Evolutionary conservation across 768 basidiomycete genomes (phyloP).

Genomic region (Cystobasidium tubakii): DNA sequence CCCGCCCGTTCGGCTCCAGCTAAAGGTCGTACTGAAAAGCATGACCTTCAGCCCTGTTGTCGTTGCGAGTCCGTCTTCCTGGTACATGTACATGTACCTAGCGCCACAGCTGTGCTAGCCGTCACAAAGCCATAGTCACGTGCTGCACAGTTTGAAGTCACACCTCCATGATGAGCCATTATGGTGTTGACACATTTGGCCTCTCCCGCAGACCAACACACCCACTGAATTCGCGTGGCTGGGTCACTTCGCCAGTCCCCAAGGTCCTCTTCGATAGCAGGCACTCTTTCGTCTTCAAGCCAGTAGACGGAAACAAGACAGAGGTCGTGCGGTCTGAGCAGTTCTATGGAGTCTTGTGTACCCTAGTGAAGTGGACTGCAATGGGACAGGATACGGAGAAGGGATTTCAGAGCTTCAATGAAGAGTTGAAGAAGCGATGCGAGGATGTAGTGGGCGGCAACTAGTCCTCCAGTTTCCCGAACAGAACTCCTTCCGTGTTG

Average conservation of each 20-base stretch:
- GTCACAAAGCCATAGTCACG: too few relatives aligned
- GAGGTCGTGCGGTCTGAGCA: background rate
- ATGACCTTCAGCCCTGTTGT: conserved; percentile 7
- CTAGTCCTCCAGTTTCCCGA: too few relatives aligned
- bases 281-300: background rate
- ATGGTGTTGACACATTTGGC: background rate
- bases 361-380: background rate
- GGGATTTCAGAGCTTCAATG: conserved; percentile 9
- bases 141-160: too few relatives aligned
- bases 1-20: background rate
- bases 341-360: background rate
- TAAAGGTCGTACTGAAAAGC: background rate
- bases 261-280: conserved; percentile 6
- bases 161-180: too few relatives aligned
- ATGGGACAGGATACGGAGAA: background rate
- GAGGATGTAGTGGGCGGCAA: background rate
- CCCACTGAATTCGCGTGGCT: background rate
- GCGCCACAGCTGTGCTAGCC: too few relatives aligned
- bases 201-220: conserved; percentile 1
- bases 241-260: background rate
- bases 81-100: background rate
- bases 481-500: too few relatives aligned
- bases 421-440: conserved; percentile 13
- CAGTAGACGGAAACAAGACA: background rate
- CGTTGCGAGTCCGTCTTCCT: background rate